phyloP scores from a whole-genome alignment of 169 alveolate species.

The Condylostoma magnum region DNA sequence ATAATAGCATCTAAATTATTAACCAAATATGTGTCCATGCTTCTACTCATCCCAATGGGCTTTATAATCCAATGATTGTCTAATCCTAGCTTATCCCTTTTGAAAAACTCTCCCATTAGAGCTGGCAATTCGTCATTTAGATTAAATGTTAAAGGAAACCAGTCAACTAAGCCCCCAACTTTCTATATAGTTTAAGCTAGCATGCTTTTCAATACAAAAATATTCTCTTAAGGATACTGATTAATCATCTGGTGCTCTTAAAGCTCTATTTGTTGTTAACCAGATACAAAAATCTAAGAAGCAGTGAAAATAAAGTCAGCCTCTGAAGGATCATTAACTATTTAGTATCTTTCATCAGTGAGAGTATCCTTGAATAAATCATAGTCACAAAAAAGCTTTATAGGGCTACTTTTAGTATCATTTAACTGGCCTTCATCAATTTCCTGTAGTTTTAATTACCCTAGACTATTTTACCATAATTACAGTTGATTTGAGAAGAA shows the following conservation, averaged over 20 bases:
- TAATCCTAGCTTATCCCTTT: slow-evolving; percentile 44
- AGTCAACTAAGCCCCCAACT: slow-evolving; percentile 37
- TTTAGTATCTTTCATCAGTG: slow-evolving; percentile 38
- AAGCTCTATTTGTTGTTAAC: slow-evolving; percentile 11
- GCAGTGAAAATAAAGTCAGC: slow-evolving; percentile 56
- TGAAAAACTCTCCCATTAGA: slow-evolving; percentile 73
- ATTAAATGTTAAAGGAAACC: slow-evolving; percentile 68
- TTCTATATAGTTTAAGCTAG: slow-evolving; percentile 60
- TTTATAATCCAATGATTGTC: slow-evolving; percentile 82
- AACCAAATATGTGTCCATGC: slow-evolving; percentile 75
- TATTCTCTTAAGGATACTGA: slow-evolving; percentile 71
- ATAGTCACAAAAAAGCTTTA: slow-evolving; percentile 54
- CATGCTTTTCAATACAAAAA: slow-evolving; percentile 60
- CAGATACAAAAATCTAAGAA: slow-evolving; percentile 33
- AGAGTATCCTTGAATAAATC: slow-evolving; percentile 53
- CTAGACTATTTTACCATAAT: neutral
- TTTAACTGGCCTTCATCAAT: neutral
- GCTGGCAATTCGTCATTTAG: slow-evolving; percentile 64
- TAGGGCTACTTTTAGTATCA: slow-evolving; percentile 3
- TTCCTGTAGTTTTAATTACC: neutral
- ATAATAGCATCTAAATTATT: slow-evolving; percentile 66
- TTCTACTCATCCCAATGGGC: slow-evolving; percentile 77
- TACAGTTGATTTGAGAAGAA: slow-evolving; percentile 29
- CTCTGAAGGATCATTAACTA: slow-evolving; percentile 43
- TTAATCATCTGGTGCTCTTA: slow-evolving; percentile 44